Percentiles rank a stretch among this genome's conserved stretches.
Conservation (phyloP, 1,139 yeast species). For the Meyerozyma smithsonii region DNA sequence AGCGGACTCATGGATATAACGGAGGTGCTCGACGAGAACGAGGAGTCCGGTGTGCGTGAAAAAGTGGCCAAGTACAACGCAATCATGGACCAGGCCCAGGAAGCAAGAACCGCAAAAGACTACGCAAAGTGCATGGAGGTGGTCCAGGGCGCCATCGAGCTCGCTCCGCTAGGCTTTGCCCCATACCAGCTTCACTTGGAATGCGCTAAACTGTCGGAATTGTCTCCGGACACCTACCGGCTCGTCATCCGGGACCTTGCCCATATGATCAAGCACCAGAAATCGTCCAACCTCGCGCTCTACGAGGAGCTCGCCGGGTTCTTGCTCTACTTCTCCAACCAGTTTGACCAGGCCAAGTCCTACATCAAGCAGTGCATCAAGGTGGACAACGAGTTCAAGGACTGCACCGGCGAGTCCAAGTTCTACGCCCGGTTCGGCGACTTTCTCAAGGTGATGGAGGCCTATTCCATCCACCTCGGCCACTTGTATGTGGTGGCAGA, state of each 20-base stretch:
- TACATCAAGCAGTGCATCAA: slow-evolving; percentile 58
- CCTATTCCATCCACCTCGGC: slow-evolving; percentile 36
- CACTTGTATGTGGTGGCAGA: slow-evolving; percentile 28
- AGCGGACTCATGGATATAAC: slow-evolving; percentile 14
- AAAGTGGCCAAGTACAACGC: slow-evolving; percentile 3
- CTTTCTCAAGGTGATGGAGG: slow-evolving; percentile 36
- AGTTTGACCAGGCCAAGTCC: slow-evolving; percentile 46
- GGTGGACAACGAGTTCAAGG: slow-evolving; percentile 59
- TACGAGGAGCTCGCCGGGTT: slow-evolving; percentile 34
- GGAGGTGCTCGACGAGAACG: slow-evolving; percentile 8
- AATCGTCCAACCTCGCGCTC: slow-evolving; percentile 27
- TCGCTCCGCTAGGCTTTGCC: slow-evolving; percentile 7
- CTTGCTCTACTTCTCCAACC: slow-evolving; percentile 46
- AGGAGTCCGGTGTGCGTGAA: slow-evolving; percentile 13
- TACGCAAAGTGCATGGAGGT: slow-evolving; percentile 2
- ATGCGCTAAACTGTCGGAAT: slow-evolving; percentile 7
- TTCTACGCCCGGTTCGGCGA: slow-evolving; percentile 30
- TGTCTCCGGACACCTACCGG: slow-evolving; percentile 8
- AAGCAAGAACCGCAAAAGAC: not conserved
- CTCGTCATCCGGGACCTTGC: slow-evolving; percentile 21
- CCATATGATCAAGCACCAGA: slow-evolving; percentile 25
- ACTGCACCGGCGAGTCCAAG: slow-evolving; percentile 51
- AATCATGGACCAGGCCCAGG: slow-evolving; percentile 9
- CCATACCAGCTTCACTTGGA: slow-evolving; percentile 12
- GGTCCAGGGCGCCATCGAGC: not conserved